These are phyloP conservation scores for Blepharisma undulans DNA, from an alignment of 169 alveolate genomes.

Conservation along the genomic window DNA sequence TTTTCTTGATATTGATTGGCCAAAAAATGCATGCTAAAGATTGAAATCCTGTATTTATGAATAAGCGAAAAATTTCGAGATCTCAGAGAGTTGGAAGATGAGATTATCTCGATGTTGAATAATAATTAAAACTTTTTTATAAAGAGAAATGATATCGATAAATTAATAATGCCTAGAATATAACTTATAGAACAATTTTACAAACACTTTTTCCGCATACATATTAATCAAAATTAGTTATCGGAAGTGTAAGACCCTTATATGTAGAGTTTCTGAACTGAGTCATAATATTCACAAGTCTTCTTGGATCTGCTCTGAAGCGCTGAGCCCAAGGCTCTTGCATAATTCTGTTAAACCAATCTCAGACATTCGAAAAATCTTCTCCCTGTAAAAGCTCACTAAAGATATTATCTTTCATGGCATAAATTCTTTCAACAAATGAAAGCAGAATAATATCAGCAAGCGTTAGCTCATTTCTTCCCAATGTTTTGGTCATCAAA, in stretches of 20 bases:
- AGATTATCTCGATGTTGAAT: too few species aligned
- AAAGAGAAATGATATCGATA: too few species aligned
- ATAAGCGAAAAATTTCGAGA: too few species aligned
- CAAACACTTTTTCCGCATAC: too few species aligned
- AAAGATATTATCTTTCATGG: background rate
- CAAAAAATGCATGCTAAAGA: too few species aligned
- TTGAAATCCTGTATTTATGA: too few species aligned
- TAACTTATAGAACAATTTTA: too few species aligned
- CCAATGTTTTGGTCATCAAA: background rate
- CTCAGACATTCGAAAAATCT: background rate
- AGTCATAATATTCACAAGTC: background rate
- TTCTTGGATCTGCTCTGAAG: background rate
- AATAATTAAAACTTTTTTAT: too few species aligned
- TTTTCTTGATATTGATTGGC: too few species aligned
- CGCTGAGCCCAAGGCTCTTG: background rate
- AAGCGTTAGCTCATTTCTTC: background rate
- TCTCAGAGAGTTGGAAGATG: too few species aligned
- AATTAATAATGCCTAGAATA: too few species aligned
- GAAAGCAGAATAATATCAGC: constrained; percentile 5
- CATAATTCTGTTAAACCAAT: background rate
- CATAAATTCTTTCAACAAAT: constrained; percentile 29
- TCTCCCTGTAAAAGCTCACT: background rate
- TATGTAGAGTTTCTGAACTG: background rate
- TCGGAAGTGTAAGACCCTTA: background rate
- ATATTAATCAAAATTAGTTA: background rate